Evolutionary conservation across 352 stramenopile genomes (phyloP), one percentile per base, ranked within the genome.

Genomic region (Pelagophyceae sp.): DNA sequence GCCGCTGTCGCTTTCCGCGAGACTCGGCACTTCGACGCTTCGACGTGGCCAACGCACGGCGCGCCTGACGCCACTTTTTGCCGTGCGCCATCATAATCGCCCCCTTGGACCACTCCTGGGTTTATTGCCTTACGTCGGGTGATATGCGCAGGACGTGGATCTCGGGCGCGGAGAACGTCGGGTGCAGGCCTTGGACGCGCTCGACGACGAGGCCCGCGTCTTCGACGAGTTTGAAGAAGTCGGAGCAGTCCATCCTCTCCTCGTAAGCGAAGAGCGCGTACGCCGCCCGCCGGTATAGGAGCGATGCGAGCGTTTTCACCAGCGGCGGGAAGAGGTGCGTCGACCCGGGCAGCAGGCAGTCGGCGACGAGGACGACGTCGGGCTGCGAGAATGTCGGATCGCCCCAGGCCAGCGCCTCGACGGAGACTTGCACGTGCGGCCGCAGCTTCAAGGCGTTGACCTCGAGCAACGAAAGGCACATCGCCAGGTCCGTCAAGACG

Each of bases 281-380:
- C 29, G 33, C 27, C n/a, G 61, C 61, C 45, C 11, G 45, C 3
- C 31, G 29, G 1, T 27, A 27, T 27, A 71, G 61, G 15, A 71
- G 61, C 3, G 61, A 27, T 29, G 61, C 61, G 61, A 71, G 61
- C 61, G 61, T 71, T 1, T 1, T 1, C 3, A 6, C 11, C n/a
- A 71, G 61, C n/a, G 61, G 61, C 61, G 11, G n/a, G 61, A 71
- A 71, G 61, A 71, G 61, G 61, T 25, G 15, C 15, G 17, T 29
- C 15, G 15, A 40, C 15, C 61, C 61, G 3, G 61, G 61, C 29
- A 71, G 61, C 3, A 71, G 61, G 61, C 61, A 71, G 61, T 71
- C 61, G 15, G 61, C 61, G 3, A 40, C 61, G 61, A 71, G 61
- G 33, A 71, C 29, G 61, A 71, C 61, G 61, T 71, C 61, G n/a